Percentiles rank a stretch among this genome's conserved stretches.
phyloP scores from a whole-genome alignment of 2,329 filamentous ascomycete genomes.

The Mycosphaerella arachidis region DNA sequence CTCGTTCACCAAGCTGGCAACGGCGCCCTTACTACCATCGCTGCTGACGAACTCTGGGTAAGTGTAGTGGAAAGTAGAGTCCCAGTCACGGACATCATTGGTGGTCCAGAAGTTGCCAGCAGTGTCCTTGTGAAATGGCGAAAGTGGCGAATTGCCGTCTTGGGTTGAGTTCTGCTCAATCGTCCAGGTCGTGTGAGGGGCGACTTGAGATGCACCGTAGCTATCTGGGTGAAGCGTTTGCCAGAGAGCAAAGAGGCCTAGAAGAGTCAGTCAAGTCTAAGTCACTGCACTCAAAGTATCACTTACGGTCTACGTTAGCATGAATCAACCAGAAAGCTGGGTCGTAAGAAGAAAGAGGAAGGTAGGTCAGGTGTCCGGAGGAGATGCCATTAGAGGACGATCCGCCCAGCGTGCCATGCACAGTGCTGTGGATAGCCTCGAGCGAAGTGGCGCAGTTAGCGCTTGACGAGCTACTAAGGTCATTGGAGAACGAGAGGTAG shows the following conservation, averaged over 20 bases:
- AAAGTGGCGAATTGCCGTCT: conserved; percentile 24
- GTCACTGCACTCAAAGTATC: no score
- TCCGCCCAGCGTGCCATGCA: conserved; percentile 32
- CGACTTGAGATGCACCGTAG: conserved; percentile 58
- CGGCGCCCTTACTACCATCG: conserved; percentile 44
- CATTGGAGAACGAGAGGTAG: conserved; percentile 31
- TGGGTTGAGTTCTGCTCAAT: conserved; percentile 48
- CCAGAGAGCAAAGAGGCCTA: conserved; percentile 65
- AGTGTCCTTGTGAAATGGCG: conserved; percentile 59
- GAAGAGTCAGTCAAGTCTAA: background rate
- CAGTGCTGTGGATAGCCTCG: conserved; percentile 35
- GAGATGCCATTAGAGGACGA: conserved; percentile 13
- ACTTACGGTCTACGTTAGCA: conserved; percentile 62
- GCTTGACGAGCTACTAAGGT: conserved; percentile 22
- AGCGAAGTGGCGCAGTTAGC: conserved; percentile 29
- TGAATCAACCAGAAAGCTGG: conserved; percentile 80
- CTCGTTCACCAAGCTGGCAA: conserved; percentile 47
- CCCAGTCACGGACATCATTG: conserved; percentile 58
- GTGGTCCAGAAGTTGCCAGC: conserved; percentile 63
- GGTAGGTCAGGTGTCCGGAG: conserved; percentile 64
- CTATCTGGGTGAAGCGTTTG: conserved; percentile 65
- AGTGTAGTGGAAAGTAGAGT: conserved; percentile 64
- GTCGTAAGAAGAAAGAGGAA: conserved; percentile 69
- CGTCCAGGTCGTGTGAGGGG: conserved; percentile 58
- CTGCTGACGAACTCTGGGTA: conserved; percentile 61